Evolutionary conservation across 2,329 filamentous ascomycete species (phyloP).

Genomic region (Aspergillus flavus): DNA sequence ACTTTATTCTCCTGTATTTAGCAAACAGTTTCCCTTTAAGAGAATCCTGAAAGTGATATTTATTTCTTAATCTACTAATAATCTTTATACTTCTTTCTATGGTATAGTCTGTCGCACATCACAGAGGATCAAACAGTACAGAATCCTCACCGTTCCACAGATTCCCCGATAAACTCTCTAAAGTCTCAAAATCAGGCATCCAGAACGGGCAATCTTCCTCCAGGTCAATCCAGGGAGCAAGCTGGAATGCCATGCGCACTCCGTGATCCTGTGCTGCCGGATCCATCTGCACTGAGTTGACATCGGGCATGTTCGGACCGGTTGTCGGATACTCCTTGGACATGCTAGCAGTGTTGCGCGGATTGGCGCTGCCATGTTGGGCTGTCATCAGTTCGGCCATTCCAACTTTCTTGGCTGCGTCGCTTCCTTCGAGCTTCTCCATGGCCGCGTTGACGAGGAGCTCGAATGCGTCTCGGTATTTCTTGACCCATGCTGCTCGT

Average conservation of each 20-base stretch:
- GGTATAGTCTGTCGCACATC: background rate
- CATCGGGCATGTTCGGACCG: conserved; percentile 13
- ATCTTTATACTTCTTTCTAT: background rate
- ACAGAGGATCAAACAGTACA: conserved; percentile 33
- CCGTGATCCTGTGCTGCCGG: conserved; percentile 35
- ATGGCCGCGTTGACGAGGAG: conserved; percentile 51
- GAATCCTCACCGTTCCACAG: conserved; percentile 34
- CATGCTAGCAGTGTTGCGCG: conserved; percentile 19
- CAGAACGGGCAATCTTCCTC: conserved; percentile 38
- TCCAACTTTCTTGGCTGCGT: conserved; percentile 35
- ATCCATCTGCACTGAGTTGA: conserved; percentile 14
- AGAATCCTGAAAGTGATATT: too few species aligned
- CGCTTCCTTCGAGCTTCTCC: conserved; percentile 48
- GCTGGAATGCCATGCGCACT: conserved; percentile 41
- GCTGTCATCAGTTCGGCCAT: conserved; percentile 46
- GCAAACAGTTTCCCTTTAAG: background rate
- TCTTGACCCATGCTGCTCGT: conserved; percentile 51
- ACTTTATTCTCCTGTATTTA: background rate
- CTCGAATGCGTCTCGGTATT: conserved; percentile 53
- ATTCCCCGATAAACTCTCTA: conserved; percentile 34
- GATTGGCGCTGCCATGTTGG: conserved; percentile 27
- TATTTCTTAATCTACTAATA: background rate
- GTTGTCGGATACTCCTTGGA: conserved; percentile 15
- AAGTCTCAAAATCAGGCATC: conserved; percentile 44
- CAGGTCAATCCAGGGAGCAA: conserved; percentile 45